Evolutionary conservation across 2,329 filamentous ascomycete species (phyloP).

Genomic region (Didymella arachidicola): DNA sequence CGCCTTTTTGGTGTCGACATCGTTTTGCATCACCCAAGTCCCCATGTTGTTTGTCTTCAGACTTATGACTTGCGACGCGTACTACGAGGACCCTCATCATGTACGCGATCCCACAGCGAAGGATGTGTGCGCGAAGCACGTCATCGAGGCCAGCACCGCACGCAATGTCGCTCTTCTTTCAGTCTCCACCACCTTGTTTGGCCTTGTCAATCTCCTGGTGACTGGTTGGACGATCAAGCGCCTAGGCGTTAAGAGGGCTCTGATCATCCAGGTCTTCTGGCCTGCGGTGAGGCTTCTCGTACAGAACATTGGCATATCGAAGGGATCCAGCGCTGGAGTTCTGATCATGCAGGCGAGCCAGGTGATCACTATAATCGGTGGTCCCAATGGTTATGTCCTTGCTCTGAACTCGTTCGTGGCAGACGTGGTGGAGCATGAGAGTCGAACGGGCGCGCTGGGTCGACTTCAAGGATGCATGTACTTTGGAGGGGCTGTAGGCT

Average conservation of each 20-base stretch:
- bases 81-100: conserved; percentile 65
- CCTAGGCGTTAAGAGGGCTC: conserved; percentile 68
- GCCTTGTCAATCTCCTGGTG: conserved; percentile 71
- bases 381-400: conserved; percentile 73
- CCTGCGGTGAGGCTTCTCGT: conserved; percentile 69
- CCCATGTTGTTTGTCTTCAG: conserved; percentile 71
- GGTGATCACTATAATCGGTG: conserved; percentile 72
- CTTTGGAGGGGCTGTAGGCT: conserved; percentile 71
- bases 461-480: conserved; percentile 71
- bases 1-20: conserved; percentile 66
- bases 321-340: conserved; percentile 69
- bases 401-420: conserved; percentile 73
- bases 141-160: conserved; percentile 71
- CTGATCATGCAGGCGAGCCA: conserved; percentile 72
- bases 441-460: conserved; percentile 71
- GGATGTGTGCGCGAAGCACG: conserved; percentile 66
- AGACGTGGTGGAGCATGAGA: conserved; percentile 66
- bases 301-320: conserved; percentile 70
- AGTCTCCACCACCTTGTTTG: conserved; percentile 72
- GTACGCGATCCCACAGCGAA: conserved; percentile 52
- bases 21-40: conserved; percentile 60
- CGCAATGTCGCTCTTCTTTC: conserved; percentile 70
- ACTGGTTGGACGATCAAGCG: conserved; percentile 72
- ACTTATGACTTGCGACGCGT: conserved; percentile 75
- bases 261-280: conserved; percentile 69